A percentile compares a stretch with the other conserved stretches of the same genome.
Evolutionary conservation across 257 asterid species (phyloP).

Genomic region (Primulina huaijiensis): DNA sequence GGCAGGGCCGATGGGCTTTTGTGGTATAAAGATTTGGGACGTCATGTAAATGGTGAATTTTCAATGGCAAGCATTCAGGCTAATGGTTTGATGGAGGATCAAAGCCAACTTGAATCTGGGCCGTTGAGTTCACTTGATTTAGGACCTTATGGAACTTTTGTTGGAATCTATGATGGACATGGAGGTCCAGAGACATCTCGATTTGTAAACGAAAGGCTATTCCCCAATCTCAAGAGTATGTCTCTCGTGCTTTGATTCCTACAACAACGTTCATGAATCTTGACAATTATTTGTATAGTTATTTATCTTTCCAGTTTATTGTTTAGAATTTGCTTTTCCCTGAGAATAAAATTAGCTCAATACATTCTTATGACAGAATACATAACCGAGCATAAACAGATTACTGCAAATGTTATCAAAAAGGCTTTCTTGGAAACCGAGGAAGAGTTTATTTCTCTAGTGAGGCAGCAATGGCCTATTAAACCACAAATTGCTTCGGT

Average conservation of each 20-base stretch:
- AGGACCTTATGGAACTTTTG: constrained; percentile 27
- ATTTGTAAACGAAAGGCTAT: constrained; percentile 28
- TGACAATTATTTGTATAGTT: no score
- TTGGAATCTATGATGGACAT: constrained; percentile 38
- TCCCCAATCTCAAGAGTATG: constrained; percentile 29
- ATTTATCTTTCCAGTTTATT: no score
- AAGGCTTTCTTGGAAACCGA: constrained; percentile 35
- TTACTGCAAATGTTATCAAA: constrained; percentile 30
- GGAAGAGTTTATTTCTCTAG: constrained; percentile 28
- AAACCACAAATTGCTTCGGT: constrained; percentile 34
- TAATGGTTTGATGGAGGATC: constrained; percentile 31
- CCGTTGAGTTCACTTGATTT: not conserved
- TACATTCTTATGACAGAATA: constrained; percentile 14
- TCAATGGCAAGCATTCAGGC: constrained; percentile 38
- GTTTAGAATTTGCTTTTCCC: no score
- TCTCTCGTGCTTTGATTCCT: not conserved
- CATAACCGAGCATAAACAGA: constrained; percentile 23
- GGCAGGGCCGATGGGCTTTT: constrained; percentile 70
- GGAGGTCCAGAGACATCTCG: constrained; percentile 33
- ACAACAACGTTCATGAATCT: no score
- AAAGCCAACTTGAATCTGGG: constrained; percentile 26
- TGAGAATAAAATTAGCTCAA: no score
- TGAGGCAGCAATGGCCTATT: constrained; percentile 24
- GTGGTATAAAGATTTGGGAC: constrained; percentile 88
- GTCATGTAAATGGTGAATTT: constrained; percentile 41